Evolutionary conservation across 495 filamentous ascomycete species (phyloP), one percentile per base, ranked within the genome.

Genomic region (Pyrenopolyporus hunteri): DNA sequence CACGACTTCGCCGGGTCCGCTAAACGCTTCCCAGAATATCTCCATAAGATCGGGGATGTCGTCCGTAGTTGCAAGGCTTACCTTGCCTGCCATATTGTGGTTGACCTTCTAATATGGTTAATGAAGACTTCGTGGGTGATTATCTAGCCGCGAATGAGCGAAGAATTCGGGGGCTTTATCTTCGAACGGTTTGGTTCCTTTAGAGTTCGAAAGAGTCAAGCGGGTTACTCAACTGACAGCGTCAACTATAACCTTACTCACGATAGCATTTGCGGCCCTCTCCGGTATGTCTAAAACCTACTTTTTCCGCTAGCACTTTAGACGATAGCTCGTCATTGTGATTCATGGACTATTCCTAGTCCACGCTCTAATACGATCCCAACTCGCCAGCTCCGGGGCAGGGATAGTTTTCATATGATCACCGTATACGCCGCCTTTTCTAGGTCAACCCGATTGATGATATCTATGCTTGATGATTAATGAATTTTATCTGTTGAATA

Each of bases 11-110:
- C 57, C 68, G 2, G 68, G 61, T 13, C 65, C 68, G 45, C 54
- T 58, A 17, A 70, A 70, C 16, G 68, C 64, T 44, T 70, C 68
- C 65, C 64, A 68, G 32, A 70, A 68, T 23, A 70, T 70, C 39
- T 45, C 43, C 6, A 70, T 28, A 8, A 68, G 58, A 8, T 70
- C 68, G n/a, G 68, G 58, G 16, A 70, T 68, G 26, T 70, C 62
- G 19, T 68, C 58, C n/a, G 46, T 37, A 4, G 37, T 70, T 13
- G 68, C 68, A 9, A 71, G 22, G 39, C 43, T 54, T 85, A 43
- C 87, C 83, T 63, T 58, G 3, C 42, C 48, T n/a, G 61, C 66
- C 57, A 63, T 62, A 2, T 58, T 5, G 14, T 37, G 20, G 28
- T 9, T 1, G 8, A 19, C 5, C 16, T 36, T 23, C 33, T 16